phyloP scores from a whole-genome alignment of 768 basidiomycete genomes.

The Kondoa subrosea region DNA sequence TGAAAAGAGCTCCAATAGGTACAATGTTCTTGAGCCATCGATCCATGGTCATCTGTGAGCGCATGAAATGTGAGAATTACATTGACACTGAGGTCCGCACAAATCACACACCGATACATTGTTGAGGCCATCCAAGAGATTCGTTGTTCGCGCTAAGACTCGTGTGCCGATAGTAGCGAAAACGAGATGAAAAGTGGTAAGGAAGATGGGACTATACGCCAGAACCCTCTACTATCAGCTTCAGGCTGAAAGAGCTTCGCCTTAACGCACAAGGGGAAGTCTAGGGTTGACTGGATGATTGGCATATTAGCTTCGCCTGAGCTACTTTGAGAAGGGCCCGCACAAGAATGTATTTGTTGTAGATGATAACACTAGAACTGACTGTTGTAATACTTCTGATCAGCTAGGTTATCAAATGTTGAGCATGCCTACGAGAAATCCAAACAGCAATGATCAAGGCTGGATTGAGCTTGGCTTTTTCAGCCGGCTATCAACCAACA shows the following conservation, averaged over 20 bases:
- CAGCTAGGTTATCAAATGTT: no score
- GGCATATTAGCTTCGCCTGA: neutral
- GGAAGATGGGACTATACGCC: slow-evolving; percentile 18
- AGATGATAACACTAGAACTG: slow-evolving; percentile 18
- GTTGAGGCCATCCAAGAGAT: slow-evolving; percentile 55
- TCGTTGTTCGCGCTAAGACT: slow-evolving; percentile 62
- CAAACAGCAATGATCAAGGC: slow-evolving; percentile 18
- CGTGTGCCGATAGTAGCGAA: slow-evolving; percentile 58
- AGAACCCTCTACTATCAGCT: neutral
- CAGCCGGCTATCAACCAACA: neutral
- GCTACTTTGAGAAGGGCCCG: neutral
- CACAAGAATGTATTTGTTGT: slow-evolving; percentile 18
- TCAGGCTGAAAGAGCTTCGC: neutral
- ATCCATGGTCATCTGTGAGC: slow-evolving; percentile 49
- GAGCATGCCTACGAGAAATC: slow-evolving; percentile 17
- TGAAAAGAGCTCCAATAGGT: slow-evolving; percentile 85
- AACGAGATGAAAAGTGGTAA: slow-evolving; percentile 26
- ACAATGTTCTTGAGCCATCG: slow-evolving; percentile 71
- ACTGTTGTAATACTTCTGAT: no score
- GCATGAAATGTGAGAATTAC: neutral
- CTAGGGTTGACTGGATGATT: slow-evolving; percentile 12
- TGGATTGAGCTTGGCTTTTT: slow-evolving; percentile 19
- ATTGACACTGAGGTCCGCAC: neutral
- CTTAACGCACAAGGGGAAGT: slow-evolving; percentile 16
- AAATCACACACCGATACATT: slow-evolving; percentile 38